Evolutionary conservation across 2,329 filamentous ascomycete species (phyloP).

Genomic region (Colletotrichum costaricense): DNA sequence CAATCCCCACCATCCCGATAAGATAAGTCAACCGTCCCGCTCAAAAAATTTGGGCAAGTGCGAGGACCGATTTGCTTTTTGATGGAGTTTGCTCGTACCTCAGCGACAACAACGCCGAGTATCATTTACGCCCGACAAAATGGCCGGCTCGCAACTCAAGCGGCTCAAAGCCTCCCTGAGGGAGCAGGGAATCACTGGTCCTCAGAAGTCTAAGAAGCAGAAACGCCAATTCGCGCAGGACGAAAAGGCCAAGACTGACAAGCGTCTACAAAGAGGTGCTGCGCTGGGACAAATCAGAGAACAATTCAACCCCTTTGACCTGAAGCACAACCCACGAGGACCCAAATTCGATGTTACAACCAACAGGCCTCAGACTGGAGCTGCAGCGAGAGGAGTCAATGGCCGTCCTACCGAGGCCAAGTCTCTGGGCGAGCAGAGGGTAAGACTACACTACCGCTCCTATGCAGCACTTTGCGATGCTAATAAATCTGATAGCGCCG

Average conservation of each 20-base stretch:
- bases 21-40: slow-evolving; percentile 39
- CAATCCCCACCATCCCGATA: slow-evolving; percentile 39
- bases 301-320: slow-evolving; percentile 97
- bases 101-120: slow-evolving; percentile 22
- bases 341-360: slow-evolving; percentile 89
- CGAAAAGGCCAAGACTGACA: slow-evolving; percentile 73
- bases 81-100: background rate
- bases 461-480: background rate
- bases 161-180: slow-evolving; percentile 90
- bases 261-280: slow-evolving; percentile 79
- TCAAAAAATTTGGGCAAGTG: slow-evolving; percentile 40
- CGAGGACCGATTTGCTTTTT: background rate
- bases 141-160: slow-evolving; percentile 97
- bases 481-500: slow-evolving; percentile 65
- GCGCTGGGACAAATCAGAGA: slow-evolving; percentile 90
- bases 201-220: slow-evolving; percentile 95
- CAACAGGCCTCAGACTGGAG: slow-evolving; percentile 64
- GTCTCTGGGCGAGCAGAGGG: slow-evolving; percentile 86
- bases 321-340: slow-evolving; percentile 81
- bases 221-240: slow-evolving; percentile 79
- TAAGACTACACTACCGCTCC: slow-evolving; percentile 50
- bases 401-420: slow-evolving; percentile 87
- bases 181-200: slow-evolving; percentile 90
- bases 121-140: slow-evolving; percentile 51
- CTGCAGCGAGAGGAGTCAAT: slow-evolving; percentile 68